phyloP scores from a whole-genome alignment of 352 stramenopile genomes.

The Paralagenidium karlingii region DNA sequence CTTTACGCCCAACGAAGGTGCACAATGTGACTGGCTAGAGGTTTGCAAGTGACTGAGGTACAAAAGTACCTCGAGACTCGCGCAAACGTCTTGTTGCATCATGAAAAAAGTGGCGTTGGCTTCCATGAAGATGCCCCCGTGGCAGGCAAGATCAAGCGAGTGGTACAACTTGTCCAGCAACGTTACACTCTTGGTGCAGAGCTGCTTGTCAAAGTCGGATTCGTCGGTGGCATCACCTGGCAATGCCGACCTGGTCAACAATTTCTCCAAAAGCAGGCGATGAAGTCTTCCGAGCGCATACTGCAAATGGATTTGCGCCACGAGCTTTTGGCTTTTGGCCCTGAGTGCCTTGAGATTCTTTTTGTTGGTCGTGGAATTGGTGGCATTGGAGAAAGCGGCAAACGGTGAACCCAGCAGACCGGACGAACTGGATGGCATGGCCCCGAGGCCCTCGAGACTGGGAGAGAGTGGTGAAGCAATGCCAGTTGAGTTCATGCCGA shows the following conservation, averaged over 20 bases:
- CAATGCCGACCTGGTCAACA: slow-evolving; percentile 3
- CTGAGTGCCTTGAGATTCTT: slow-evolving; percentile 6
- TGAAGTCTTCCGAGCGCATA: slow-evolving; percentile 49
- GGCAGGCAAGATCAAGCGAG: too few species aligned
- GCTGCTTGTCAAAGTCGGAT: not conserved
- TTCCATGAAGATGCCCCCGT: slow-evolving; percentile 1
- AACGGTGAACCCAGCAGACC: slow-evolving; percentile 1
- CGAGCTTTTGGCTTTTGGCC: slow-evolving; percentile 3
- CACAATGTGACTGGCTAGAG: too few species aligned
- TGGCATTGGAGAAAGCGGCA: slow-evolving; percentile 6
- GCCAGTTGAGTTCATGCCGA: too few species aligned
- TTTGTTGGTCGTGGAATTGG: slow-evolving; percentile 3
- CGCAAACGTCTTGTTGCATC: slow-evolving; percentile 55
- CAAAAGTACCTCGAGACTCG: too few species aligned
- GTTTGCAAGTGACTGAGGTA: too few species aligned
- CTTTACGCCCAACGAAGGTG: too few species aligned
- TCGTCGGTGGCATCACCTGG: slow-evolving; percentile 1
- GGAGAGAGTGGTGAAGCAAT: too few species aligned
- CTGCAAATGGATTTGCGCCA: slow-evolving; percentile 22
- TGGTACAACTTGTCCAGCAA: too few species aligned
- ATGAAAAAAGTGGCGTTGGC: slow-evolving; percentile 25
- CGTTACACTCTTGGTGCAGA: slow-evolving; percentile 2
- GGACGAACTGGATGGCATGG: too few species aligned
- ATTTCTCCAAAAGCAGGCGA: slow-evolving; percentile 28
- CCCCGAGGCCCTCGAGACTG: too few species aligned